Evolutionary conservation across 129 eudicot genomes (phyloP), one percentile per base, ranked within the genome.

Genomic region (Ambrosia trifida): DNA sequence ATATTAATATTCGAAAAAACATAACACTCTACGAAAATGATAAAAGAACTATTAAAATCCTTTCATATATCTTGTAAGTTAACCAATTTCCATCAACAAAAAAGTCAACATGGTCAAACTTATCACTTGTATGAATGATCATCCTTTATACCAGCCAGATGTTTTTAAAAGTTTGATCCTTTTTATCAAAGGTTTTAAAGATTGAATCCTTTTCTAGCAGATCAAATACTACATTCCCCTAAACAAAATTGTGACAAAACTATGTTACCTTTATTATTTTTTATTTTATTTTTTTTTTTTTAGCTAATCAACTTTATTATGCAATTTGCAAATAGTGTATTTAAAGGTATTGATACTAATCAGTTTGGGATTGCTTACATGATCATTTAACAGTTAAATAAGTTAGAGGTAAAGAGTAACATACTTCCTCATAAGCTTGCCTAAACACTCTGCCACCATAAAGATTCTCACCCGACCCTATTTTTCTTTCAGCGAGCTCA

Each of bases 401-500:
- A 1, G 68, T 12, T 58, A 56, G 20, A 16, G 52, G 17, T 46
- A 75, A 11, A 75, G 74, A 20, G 31, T 20, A 65, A 11, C 83
- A 70, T 87, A 90, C 98, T 85, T 94, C 91, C 11, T 78, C 85
- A 53, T 85, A 84, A 11, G 87, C 80, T 33, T 94, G 88, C 41
- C 78, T 84, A 58, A 90, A 71, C 47, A 90, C 75, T 35, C 89
- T 77, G 70, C 84, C 84, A 52, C 99, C 99, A 76, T 95, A 96
- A 64, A 87, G 85, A 66, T 80, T 75, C 73, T 75, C 84, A 74
- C 74, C 75, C 10, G 38, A n/a, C 52, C 87, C 89, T 58, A 84
- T 90, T 72, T 87, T 86, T 70, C 82, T 84, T 76, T 86, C 96
- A 64, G 97, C 87, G 64, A 94, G 81, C 97, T 93, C 85, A 32